Percentiles rank a stretch among this genome's conserved stretches.
Evolutionary conservation across 192 early-diverging fungal genomes (phyloP).

Genomic region (Coemansia sp.): DNA sequence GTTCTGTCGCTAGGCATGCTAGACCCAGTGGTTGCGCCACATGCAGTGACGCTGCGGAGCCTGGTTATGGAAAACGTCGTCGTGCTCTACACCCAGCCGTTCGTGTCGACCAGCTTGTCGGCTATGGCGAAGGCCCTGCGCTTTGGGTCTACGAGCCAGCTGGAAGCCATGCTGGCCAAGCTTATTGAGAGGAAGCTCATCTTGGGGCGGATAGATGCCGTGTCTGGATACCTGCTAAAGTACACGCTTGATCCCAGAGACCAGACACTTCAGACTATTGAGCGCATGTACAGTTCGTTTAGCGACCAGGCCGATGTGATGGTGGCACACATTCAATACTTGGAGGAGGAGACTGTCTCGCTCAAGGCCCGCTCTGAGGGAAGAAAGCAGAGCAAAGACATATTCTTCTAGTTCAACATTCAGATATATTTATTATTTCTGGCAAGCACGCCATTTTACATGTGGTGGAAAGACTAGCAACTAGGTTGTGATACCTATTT

Average conservation of each 20-base stretch:
- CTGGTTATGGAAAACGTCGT: slow-evolving; percentile 37
- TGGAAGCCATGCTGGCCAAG: slow-evolving; percentile 31
- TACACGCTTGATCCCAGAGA: slow-evolving; percentile 34
- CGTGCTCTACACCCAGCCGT: slow-evolving; percentile 45
- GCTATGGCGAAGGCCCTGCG: slow-evolving; percentile 38
- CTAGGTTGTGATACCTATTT: too few relatives aligned
- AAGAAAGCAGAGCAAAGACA: background rate
- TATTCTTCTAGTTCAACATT: too few relatives aligned
- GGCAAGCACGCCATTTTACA: too few relatives aligned
- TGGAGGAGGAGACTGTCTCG: slow-evolving; percentile 37
- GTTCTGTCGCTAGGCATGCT: slow-evolving; percentile 34
- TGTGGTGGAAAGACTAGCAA: too few relatives aligned
- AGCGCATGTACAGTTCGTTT: slow-evolving; percentile 32
- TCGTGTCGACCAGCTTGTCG: slow-evolving; percentile 30
- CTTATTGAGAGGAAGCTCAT: slow-evolving; percentile 40
- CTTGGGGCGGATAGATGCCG: slow-evolving; percentile 36
- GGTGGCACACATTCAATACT: slow-evolving; percentile 37
- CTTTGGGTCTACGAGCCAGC: slow-evolving; percentile 20
- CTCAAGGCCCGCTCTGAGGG: background rate
- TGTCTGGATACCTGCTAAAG: slow-evolving; percentile 35
- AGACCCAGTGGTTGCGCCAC: slow-evolving; percentile 37
- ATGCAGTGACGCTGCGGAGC: slow-evolving; percentile 9
- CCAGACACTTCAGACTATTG: slow-evolving; percentile 24
- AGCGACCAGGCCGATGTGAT: slow-evolving; percentile 33
- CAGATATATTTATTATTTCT: too few relatives aligned